Evolutionary conservation across 1,139 yeast species (phyloP).

Genomic region (Suhomyces coccinellae): DNA sequence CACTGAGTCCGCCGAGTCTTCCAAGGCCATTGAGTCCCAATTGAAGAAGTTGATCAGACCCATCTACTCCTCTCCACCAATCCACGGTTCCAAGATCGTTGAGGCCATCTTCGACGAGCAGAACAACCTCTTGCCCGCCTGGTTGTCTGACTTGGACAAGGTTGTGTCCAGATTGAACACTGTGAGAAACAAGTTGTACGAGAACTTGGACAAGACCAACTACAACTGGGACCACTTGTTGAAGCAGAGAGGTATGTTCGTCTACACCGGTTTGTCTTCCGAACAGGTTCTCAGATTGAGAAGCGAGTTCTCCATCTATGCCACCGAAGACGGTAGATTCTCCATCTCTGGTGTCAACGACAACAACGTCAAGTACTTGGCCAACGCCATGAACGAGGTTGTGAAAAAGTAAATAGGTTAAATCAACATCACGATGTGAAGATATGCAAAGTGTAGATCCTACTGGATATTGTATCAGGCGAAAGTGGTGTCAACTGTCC

Average conservation of each 20-base stretch:
- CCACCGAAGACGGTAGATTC: conserved; percentile 88
- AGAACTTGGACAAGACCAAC: conserved; percentile 52
- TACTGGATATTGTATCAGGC: too few species aligned
- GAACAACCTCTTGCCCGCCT: conserved; percentile 57
- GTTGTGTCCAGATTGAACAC: conserved; percentile 75
- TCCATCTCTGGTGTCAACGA: conserved; percentile 89
- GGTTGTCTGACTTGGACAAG: conserved; percentile 74
- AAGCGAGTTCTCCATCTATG: conserved; percentile 73
- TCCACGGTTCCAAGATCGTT: conserved; percentile 89
- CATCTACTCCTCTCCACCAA: conserved; percentile 90
- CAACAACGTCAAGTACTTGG: conserved; percentile 77
- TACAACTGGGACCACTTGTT: conserved; percentile 86
- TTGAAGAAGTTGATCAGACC: conserved; percentile 79
- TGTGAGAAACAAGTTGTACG: conserved; percentile 68
- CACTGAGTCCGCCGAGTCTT: conserved; percentile 45
- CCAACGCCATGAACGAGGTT: conserved; percentile 69
- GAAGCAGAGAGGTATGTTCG: conserved; percentile 95
- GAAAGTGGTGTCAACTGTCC: too few species aligned
- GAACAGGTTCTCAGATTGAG: conserved; percentile 72
- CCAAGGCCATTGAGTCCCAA: conserved; percentile 68
- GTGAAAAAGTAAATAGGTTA: conserved; percentile 29
- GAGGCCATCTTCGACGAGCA: conserved; percentile 68
- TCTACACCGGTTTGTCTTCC: conserved; percentile 77
- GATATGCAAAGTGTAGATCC: neutral
- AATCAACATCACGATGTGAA: neutral